A percentile compares a stretch with the other conserved stretches of the same genome.
phyloP scores from a whole-genome alignment of 169 alveolate species.

The Pseudocohnilembus persalinus region DNA sequence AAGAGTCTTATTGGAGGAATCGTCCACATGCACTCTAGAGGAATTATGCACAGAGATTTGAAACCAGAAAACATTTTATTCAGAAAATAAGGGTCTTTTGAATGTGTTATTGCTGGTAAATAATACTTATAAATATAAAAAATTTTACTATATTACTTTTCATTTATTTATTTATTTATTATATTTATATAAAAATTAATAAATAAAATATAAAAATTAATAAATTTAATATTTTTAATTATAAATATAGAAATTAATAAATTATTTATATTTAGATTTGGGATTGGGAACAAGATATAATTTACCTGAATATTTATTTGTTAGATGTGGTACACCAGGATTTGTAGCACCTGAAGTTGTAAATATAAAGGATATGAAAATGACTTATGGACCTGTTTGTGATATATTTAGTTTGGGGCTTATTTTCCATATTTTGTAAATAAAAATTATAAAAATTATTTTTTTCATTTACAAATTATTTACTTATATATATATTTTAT shows the following conservation, averaged over 20 bases:
- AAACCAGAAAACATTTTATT: constrained; percentile 65
- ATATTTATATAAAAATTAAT: too few species aligned
- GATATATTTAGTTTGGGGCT: constrained; percentile 43
- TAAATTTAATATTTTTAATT: too few species aligned
- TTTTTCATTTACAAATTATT: background rate
- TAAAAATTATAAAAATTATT: background rate
- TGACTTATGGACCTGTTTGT: constrained; percentile 39
- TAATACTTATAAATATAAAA: too few species aligned
- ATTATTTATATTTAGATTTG: constrained; percentile 66
- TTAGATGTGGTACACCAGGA: constrained; percentile 80
- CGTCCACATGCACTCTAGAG: constrained; percentile 39
- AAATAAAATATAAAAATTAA: too few species aligned
- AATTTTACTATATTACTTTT: too few species aligned
- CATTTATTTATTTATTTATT: too few species aligned
- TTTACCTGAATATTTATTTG: constrained; percentile 41
- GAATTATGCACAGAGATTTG: constrained; percentile 57
- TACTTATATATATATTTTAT: too few species aligned
- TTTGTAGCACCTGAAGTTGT: constrained; percentile 76
- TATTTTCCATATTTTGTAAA: constrained; percentile 41
- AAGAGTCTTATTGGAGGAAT: constrained; percentile 39
- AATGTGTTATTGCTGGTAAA: background rate
- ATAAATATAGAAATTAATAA: constrained; percentile 1
- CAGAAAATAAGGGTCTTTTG: constrained; percentile 23
- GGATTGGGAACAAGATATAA: constrained; percentile 73
- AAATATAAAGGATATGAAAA: constrained; percentile 52